A percentile compares a stretch with the other conserved stretches of the same genome.
These are phyloP conservation scores for Aspergillus sp. DNA, from an alignment of 2,329 filamentous ascomycete genomes.

Conservation along the genomic window DNA sequence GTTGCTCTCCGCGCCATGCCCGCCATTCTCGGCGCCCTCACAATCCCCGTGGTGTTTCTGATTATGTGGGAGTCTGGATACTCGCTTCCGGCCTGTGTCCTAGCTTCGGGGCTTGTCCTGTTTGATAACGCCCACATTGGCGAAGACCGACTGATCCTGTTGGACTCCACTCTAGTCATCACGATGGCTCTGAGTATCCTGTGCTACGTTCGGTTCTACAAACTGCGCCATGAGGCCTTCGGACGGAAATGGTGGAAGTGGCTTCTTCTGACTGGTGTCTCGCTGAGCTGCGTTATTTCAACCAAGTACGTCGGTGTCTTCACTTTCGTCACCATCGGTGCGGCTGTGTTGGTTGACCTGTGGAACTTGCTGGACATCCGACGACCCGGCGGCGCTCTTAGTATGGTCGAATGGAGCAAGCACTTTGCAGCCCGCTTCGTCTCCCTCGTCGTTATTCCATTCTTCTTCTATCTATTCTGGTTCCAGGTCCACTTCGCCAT, in stretches of 20 bases:
- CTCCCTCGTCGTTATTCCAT: slow-evolving; percentile 84
- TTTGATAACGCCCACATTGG: slow-evolving; percentile 98
- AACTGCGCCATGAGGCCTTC: slow-evolving; percentile 85
- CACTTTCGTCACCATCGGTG: slow-evolving; percentile 95
- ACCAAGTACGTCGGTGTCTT: slow-evolving; percentile 98
- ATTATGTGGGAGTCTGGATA: slow-evolving; percentile 99
- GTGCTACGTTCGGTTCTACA: slow-evolving; percentile 97
- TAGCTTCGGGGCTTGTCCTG: slow-evolving; percentile 81
- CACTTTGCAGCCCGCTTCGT: slow-evolving; percentile 87
- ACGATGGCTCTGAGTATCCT: slow-evolving; percentile 95
- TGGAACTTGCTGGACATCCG: slow-evolving; percentile 94
- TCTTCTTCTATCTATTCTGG: slow-evolving; percentile 99
- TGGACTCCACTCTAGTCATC: slow-evolving; percentile 90
- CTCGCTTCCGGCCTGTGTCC: slow-evolving; percentile 84
- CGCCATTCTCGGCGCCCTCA: slow-evolving; percentile 85
- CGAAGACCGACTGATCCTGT: slow-evolving; percentile 89
- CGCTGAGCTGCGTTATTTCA: slow-evolving; percentile 94
- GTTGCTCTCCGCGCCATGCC: slow-evolving; percentile 93
- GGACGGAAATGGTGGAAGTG: slow-evolving; percentile 99
- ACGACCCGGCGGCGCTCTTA: slow-evolving; percentile 76
- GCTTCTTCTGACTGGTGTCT: slow-evolving; percentile 91
- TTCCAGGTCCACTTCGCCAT: slow-evolving; percentile 99
- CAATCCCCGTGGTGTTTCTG: slow-evolving; percentile 87
- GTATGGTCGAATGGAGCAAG: slow-evolving; percentile 75
- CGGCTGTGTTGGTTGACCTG: slow-evolving; percentile 88